phyloP scores from a whole-genome alignment of 2,329 filamentous ascomycete genomes.

The Neonectria faginata region DNA sequence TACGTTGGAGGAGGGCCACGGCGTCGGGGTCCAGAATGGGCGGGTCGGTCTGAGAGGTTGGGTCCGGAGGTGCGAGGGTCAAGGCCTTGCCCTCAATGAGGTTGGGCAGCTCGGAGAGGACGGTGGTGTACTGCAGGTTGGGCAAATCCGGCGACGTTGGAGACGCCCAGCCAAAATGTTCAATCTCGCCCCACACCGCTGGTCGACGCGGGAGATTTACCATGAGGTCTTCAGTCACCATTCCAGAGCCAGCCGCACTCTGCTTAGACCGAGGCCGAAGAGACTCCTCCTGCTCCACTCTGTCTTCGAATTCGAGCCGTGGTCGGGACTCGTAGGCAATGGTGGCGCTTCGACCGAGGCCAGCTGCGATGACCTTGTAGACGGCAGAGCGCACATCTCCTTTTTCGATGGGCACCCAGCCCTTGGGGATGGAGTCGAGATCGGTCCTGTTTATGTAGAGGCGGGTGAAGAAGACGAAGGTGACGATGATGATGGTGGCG shows the following conservation, averaged over 20 bases:
- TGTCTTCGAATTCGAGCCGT: conserved; percentile 41
- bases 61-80: conserved; percentile 77
- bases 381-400: conserved; percentile 83
- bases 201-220: conserved; percentile 63
- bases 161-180: conserved; percentile 90
- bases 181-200: conserved; percentile 82
- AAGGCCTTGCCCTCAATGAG: conserved; percentile 93
- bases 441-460: conserved; percentile 87
- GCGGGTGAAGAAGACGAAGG: conserved; percentile 84
- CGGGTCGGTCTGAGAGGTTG: conserved; percentile 52
- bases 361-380: conserved; percentile 77
- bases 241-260: conserved; percentile 51
- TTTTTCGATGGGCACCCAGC: conserved; percentile 87
- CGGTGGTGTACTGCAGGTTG: conserved; percentile 83
- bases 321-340: conserved; percentile 76
- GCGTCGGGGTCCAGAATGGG: conserved; percentile 73
- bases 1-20: conserved; percentile 77
- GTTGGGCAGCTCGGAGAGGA: conserved; percentile 86
- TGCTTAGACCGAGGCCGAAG: conserved; percentile 37
- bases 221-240: conserved; percentile 53
- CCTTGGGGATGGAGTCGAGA: conserved; percentile 85
- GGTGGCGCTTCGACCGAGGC: conserved; percentile 80
- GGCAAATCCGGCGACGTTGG: conserved; percentile 80
- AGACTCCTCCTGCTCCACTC: conserved; percentile 32
- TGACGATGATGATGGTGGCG: conserved; percentile 75